A percentile compares a stretch with the other conserved stretches of the same genome.
These are phyloP conservation scores for Lasiosphaeria hispida DNA, from an alignment of 495 filamentous ascomycete genomes.

Conservation along the genomic window DNA sequence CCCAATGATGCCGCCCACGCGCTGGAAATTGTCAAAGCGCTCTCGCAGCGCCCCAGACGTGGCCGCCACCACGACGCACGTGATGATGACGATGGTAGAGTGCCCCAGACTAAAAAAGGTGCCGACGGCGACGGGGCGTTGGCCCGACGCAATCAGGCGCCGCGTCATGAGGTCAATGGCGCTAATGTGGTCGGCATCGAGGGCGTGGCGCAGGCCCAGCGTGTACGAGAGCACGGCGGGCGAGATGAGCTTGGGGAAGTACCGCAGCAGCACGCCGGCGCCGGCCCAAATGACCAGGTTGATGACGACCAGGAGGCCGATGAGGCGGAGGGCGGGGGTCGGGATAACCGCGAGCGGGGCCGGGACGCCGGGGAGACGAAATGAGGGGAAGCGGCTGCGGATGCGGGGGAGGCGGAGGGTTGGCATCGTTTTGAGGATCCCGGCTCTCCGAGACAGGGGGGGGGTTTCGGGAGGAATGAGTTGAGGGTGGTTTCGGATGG, in stretches of 20 bases:
- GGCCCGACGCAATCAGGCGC: slow-evolving; percentile 80
- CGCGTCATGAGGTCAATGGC: slow-evolving; percentile 96
- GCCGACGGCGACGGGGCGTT: slow-evolving; percentile 86
- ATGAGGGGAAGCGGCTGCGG: slow-evolving; percentile 4
- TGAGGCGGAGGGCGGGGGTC: slow-evolving; percentile 63
- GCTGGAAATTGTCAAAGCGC: slow-evolving; percentile 74
- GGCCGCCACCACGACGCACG: slow-evolving; percentile 86
- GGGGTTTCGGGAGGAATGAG: background rate
- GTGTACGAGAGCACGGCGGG: slow-evolving; percentile 83
- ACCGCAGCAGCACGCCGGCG: slow-evolving; percentile 63
- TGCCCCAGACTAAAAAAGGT: slow-evolving; percentile 96
- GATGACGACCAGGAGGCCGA: slow-evolving; percentile 58
- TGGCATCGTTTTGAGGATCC: background rate
- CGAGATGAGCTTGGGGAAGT: slow-evolving; percentile 60
- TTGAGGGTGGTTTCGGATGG: background rate
- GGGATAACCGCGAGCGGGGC: slow-evolving; percentile 50
- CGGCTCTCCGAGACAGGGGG: background rate
- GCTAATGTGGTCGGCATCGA: slow-evolving; percentile 95
- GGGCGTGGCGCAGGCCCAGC: slow-evolving; percentile 86
- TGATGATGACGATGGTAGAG: slow-evolving; percentile 89
- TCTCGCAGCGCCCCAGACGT: slow-evolving; percentile 78
- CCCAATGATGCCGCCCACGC: slow-evolving; percentile 83
- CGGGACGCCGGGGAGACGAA: slow-evolving; percentile 20
- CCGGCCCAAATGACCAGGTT: slow-evolving; percentile 75
- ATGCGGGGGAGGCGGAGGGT: slow-evolving; percentile 8